Percentiles rank a stretch among this genome's conserved stretches.
These are phyloP conservation scores for Tolypocladium ovalisporum DNA, from an alignment of 2,329 filamentous ascomycete species.

Conservation along the genomic window DNA sequence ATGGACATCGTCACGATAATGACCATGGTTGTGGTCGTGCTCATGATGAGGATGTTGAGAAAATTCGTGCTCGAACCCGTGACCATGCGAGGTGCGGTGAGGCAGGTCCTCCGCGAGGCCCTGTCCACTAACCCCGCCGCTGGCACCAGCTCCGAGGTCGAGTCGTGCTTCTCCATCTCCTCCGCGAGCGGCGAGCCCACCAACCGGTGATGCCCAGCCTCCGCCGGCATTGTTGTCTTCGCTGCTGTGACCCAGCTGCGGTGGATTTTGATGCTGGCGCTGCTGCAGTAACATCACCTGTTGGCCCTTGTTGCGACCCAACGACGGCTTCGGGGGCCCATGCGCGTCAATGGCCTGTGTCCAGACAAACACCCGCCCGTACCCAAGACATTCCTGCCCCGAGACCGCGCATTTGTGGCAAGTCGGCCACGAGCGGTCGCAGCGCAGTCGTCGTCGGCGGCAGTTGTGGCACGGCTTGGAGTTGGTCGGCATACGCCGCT, in stretches of 20 bases:
- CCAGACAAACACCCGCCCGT: slow-evolving; percentile 51
- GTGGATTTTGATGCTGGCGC: not conserved
- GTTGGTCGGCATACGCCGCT: slow-evolving; percentile 18
- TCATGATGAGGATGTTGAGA: not conserved
- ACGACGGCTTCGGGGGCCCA: slow-evolving; percentile 29
- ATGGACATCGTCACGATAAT: not conserved
- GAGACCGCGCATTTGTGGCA: slow-evolving; percentile 48
- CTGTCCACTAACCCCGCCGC: not conserved
- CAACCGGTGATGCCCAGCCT: not conserved
- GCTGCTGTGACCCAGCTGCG: not conserved
- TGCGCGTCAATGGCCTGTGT: slow-evolving; percentile 39
- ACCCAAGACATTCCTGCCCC: slow-evolving; percentile 49
- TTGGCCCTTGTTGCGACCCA: not conserved
- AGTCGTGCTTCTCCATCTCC: not conserved
- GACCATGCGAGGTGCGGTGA: not conserved
- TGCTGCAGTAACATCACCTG: no score
- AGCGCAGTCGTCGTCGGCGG: slow-evolving; percentile 47
- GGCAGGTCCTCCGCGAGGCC: not conserved
- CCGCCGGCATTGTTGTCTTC: not conserved
- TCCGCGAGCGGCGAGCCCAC: not conserved
- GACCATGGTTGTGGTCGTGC: not conserved
- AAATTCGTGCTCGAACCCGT: not conserved
- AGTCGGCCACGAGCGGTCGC: slow-evolving; percentile 47
- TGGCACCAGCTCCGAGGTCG: not conserved
- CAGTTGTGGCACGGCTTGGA: slow-evolving; percentile 49